Evolutionary conservation across 805 yeast genomes (phyloP), one percentile per base, ranked within the genome.

Genomic region (Yamadazyma endophytica): DNA sequence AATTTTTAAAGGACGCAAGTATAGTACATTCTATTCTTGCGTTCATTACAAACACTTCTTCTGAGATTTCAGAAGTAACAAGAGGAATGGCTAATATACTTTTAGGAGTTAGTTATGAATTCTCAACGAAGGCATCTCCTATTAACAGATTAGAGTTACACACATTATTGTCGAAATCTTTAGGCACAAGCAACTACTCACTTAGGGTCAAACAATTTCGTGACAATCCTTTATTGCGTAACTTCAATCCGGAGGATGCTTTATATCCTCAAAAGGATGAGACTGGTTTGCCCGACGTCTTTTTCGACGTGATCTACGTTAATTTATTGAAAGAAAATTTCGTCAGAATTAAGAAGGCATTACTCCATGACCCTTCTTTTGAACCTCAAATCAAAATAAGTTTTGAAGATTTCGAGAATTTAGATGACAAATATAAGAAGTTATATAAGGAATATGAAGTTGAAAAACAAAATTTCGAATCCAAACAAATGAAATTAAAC

Each of bases 231-330:
- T 47, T 58, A 5, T 77, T 87, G 46, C 66, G 72, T 7, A 70
- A 74, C 33, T 82, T 74, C 40, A 76, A 71, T n/a, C 70, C 67
- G 3, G 69, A 68, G 2, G 61, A 64, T 14, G 61, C 75, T 17
- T 54, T 74, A 15, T 61, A 66, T 12, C 74, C 79, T 2, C 64
- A 66, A 4, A 70, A 73, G 40, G 96, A 87, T 50, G 80, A 77
- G 2, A 78, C 95, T 1, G 98, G 98, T 1, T 68, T 90, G 24
- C 98, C 97, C 0, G 75, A 77, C 36, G 82, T 90, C 1, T 87
- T 73, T 46, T 82, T 92, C 49, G 81, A 79, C 36, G 51, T 72
- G 0, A 57, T 68, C 2, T 86, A 86, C 50, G 77, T 84, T 3
- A 62, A 61, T 3, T 59, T 88, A 31, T 60, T 92, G 25, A 78